A percentile compares a stretch with the other conserved stretches of the same genome.
These are phyloP conservation scores for Neonectria neomacrospora DNA, from an alignment of 2,329 filamentous ascomycete genomes.

Conservation along the genomic window DNA sequence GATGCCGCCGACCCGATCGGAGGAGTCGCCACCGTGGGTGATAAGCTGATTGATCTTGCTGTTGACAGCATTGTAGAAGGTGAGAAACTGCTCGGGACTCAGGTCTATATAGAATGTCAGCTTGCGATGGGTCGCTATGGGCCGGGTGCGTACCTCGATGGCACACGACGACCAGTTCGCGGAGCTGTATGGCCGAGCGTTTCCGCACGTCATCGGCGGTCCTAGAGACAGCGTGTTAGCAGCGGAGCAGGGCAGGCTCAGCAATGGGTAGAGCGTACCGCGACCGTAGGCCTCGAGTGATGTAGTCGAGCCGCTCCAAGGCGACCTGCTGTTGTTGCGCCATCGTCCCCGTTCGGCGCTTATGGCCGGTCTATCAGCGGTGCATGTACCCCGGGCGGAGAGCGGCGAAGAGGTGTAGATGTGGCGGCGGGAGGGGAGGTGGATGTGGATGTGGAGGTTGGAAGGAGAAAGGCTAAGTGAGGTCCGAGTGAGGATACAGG, in stretches of 20 bases:
- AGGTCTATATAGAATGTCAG: conserved; percentile 67
- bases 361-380: conserved; percentile 36
- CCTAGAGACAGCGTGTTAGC: conserved; percentile 42
- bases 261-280: conserved; percentile 53
- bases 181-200: conserved; percentile 64
- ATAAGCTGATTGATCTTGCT: conserved; percentile 73
- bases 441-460: conserved; percentile 23
- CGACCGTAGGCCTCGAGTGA: conserved; percentile 66
- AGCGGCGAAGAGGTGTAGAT: conserved; percentile 15
- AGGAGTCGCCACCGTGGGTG: conserved; percentile 84
- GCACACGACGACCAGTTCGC: conserved; percentile 65
- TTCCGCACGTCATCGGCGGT: conserved; percentile 62
- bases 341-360: conserved; percentile 49
- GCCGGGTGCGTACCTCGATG: conserved; percentile 61
- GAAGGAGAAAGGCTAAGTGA: neutral
- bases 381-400: conserved; percentile 43
- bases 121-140: neutral
- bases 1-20: conserved; percentile 90
- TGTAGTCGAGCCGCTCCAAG: conserved; percentile 65
- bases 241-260: neutral
- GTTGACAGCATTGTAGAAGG: conserved; percentile 67
- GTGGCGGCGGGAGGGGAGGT: conserved; percentile 21
- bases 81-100: conserved; percentile 78
- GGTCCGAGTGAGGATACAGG: neutral
- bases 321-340: conserved; percentile 63